A percentile compares a stretch with the other conserved stretches of the same genome.
phyloP scores from a whole-genome alignment of 257 asterid genomes.

The Solanum etuberosum region DNA sequence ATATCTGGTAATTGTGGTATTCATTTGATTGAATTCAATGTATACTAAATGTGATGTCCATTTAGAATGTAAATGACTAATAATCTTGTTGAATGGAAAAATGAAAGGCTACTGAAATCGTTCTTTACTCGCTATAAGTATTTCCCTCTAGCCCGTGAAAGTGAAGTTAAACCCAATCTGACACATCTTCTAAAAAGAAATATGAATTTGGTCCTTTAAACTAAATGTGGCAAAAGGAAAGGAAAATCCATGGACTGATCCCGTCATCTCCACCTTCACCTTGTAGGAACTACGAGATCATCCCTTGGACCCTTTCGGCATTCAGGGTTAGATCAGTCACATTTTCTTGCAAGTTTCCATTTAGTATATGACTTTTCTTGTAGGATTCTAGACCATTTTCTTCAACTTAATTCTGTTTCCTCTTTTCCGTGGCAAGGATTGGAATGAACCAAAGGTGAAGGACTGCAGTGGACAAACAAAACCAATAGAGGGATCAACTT shows the following conservation, averaged over 20 bases:
- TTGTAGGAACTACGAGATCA: neutral
- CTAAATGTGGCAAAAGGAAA: neutral
- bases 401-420: neutral
- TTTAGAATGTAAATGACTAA: neutral
- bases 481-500: slow-evolving; percentile 36
- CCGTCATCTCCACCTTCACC: neutral
- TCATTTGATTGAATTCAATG: neutral
- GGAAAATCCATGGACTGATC: neutral
- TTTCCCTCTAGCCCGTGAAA: neutral
- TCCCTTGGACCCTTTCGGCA: neutral
- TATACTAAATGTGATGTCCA: neutral
- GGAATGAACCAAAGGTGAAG: slow-evolving; percentile 38
- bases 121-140: neutral
- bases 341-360: neutral
- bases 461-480: slow-evolving; percentile 37
- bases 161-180: neutral
- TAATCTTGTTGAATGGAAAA: neutral
- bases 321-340: neutral
- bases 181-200: neutral
- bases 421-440: slow-evolving; percentile 38
- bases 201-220: neutral
- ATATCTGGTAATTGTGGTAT: neutral
- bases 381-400: neutral
- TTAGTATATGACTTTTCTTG: neutral
- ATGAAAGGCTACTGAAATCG: neutral